Evolutionary conservation across 768 basidiomycete genomes (phyloP).

Genomic region (Floccularia luteovirens): DNA sequence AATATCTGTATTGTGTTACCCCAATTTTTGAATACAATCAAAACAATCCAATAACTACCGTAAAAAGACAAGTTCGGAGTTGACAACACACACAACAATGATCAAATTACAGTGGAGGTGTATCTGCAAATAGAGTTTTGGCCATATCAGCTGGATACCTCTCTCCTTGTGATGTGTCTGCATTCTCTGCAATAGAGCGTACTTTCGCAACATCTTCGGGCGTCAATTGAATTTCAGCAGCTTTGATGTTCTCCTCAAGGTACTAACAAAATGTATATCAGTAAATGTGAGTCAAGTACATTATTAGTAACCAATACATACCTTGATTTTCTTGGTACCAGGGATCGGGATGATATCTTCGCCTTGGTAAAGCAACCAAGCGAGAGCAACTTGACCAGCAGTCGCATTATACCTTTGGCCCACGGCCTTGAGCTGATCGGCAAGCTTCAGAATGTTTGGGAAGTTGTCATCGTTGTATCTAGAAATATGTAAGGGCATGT

Average conservation of each 20-base stretch:
- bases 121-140: constrained; percentile 12
- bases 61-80: no score
- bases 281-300: background rate
- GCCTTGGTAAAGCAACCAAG: constrained; percentile 31
- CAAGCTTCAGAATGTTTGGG: constrained; percentile 26
- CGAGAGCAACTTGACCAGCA: constrained; percentile 30
- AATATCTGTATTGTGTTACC: no score
- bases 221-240: background rate
- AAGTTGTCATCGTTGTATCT: constrained; percentile 30
- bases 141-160: constrained; percentile 11
- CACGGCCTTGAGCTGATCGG: constrained; percentile 15
- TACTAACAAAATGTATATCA: background rate
- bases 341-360: constrained; percentile 30
- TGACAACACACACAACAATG: no score
- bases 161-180: constrained; percentile 11
- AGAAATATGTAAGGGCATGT: constrained; percentile 16
- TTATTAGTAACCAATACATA: background rate
- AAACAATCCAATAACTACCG: no score
- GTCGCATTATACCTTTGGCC: constrained; percentile 23
- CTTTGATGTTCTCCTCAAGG: background rate
- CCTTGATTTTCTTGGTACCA: constrained; percentile 23
- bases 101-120: constrained; percentile 11
- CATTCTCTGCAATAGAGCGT: constrained; percentile 13
- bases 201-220: constrained; percentile 9
- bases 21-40: no score